These are phyloP conservation scores for Pseudocercospora pini-densiflorae DNA, from an alignment of 2,329 filamentous ascomycete species.

Conservation along the genomic window DNA sequence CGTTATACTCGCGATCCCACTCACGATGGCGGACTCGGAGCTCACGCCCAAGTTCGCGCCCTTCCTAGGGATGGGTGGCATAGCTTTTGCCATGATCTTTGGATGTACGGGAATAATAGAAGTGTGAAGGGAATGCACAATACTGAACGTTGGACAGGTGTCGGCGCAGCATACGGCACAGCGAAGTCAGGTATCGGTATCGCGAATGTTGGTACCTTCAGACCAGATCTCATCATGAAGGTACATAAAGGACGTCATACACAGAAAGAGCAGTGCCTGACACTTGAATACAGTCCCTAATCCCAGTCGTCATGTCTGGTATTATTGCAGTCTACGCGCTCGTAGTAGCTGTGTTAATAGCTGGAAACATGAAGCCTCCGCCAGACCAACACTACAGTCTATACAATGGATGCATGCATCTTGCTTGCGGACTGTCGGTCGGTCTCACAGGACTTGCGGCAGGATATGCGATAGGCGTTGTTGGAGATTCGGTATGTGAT, in stretches of 20 bases:
- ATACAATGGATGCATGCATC: constrained; percentile 92
- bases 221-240: constrained; percentile 91
- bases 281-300: constrained; percentile 65
- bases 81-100: constrained; percentile 81
- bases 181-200: constrained; percentile 90
- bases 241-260: constrained; percentile 49
- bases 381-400: constrained; percentile 73
- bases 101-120: constrained; percentile 65
- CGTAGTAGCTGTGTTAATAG: constrained; percentile 95
- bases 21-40: constrained; percentile 55
- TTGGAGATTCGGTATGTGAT: constrained; percentile 78
- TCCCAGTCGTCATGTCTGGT: constrained; percentile 96
- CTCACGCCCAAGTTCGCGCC: constrained; percentile 80
- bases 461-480: constrained; percentile 94
- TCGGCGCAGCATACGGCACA: constrained; percentile 83
- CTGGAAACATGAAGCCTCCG: constrained; percentile 81
- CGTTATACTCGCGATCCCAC: constrained; percentile 2
- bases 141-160: constrained; percentile 51
- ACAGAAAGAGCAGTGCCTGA: constrained; percentile 31
- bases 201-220: constrained; percentile 80
- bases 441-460: constrained; percentile 91
- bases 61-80: constrained; percentile 85
- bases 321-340: constrained; percentile 98
- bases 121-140: neutral
- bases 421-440: constrained; percentile 87